Base-by-base conservation (phyloP, 352 stramenopile species). In the Pythium vanterpoolii region DNA sequence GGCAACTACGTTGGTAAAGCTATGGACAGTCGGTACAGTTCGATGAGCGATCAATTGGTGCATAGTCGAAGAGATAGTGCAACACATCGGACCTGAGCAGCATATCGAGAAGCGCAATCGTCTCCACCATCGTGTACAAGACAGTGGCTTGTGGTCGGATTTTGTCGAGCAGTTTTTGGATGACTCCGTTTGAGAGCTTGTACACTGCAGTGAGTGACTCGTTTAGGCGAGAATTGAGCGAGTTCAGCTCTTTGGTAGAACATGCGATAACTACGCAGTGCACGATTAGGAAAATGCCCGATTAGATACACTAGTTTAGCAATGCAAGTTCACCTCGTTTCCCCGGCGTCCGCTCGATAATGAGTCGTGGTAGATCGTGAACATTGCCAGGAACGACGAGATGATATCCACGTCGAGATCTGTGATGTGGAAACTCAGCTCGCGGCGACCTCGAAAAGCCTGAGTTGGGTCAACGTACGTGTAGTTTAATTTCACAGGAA, bases 51-150 rank as follows among this genome's bases (percentile, higher is more conserved):
- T 57, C 24, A 27, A 38, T n/a, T 18, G 36, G n/a, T 21, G 21
- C 13, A 46, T 42, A 18, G 14, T 2, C 19, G 34, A 18, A 7
- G 14, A 42, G n/a, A 4, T 24, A 19, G 16, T 8, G 23, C 9
- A 28, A 10, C 24, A 36, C 27, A 52, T n/a, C 2, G 16, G 62
- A 94, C 86, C 86, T 94, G 23, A 96, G 68, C 10, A 97, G 71
- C 87, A 98, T 96, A 48, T 98, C 92, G 21, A 98, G 69, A 24
- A 97, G 58, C n/a, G 89, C 85, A 9, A 97, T 71, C 49, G 83
- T 91, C 68, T 97, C 90, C 30, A 90, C 77, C 74, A 95, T 92
- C 14, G 79, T 73, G 56, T 96, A 96, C 54, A 98, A 79, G 5
- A 73, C 64, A 11, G 77, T 73, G 1, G 92, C 77, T 47, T 76